These are phyloP conservation scores for Rachicladosporium sp. DNA, from an alignment of 2,329 filamentous ascomycete genomes.

Conservation along the genomic window DNA sequence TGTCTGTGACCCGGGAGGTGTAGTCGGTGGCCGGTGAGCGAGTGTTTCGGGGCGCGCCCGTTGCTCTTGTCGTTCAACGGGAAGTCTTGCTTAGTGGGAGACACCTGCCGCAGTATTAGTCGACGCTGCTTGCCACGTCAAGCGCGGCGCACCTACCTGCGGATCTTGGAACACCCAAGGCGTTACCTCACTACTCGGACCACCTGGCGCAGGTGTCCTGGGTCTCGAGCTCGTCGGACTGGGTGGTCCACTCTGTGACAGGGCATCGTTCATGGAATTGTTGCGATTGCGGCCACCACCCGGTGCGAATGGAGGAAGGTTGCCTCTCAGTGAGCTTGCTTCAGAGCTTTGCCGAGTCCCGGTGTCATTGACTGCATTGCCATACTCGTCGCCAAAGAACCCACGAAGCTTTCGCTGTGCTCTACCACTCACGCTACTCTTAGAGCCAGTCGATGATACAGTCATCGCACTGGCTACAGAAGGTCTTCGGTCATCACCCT, in stretches of 20 bases:
- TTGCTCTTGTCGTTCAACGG: conserved; percentile 17
- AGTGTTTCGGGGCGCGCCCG: conserved; percentile 14
- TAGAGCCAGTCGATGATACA: conserved; percentile 74
- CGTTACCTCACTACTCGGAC: conserved; percentile 66
- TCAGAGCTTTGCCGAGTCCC: conserved; percentile 53
- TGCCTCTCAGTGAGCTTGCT: conserved; percentile 20
- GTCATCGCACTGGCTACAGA: conserved; percentile 82
- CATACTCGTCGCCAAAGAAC: conserved; percentile 86
- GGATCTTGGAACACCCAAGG: conserved; percentile 79
- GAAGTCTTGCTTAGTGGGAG: neutral
- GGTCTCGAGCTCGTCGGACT: conserved; percentile 69
- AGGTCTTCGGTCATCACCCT: conserved; percentile 66
- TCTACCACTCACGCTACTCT: conserved; percentile 56
- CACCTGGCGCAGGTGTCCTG: conserved; percentile 49
- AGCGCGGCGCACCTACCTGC: conserved; percentile 13
- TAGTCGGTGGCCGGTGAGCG: conserved; percentile 44
- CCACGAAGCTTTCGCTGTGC: conserved; percentile 74
- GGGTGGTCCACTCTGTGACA: conserved; percentile 40
- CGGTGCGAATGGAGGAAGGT: conserved; percentile 42
- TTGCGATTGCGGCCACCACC: conserved; percentile 53
- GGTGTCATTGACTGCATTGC: conserved; percentile 41
- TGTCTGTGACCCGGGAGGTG: conserved; percentile 57
- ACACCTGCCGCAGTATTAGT: conserved; percentile 1
- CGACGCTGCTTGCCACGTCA: neutral
- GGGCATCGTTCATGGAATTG: conserved; percentile 63